Conservation (phyloP, 2,329 filamentous ascomycete species). For the Ophiocordyceps camponoti-rufipedis region DNA sequence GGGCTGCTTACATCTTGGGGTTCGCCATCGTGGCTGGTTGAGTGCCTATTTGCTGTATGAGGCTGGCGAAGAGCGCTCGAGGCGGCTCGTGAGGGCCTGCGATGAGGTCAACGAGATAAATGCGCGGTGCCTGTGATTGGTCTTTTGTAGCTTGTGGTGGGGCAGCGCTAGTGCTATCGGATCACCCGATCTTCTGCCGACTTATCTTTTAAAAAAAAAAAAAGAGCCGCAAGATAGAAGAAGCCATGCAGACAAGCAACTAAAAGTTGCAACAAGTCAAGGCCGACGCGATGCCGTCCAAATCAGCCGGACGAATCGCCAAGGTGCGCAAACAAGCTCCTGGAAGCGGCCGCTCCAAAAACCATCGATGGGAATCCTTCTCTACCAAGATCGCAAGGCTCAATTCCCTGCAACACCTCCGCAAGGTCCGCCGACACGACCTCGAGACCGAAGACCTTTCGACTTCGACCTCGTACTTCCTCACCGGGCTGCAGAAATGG, state of each 20-base stretch:
- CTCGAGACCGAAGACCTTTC: slow-evolving; percentile 64
- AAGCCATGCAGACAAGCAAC: neutral
- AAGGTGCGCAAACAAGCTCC: slow-evolving; percentile 54
- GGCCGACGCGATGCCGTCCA: slow-evolving; percentile 36
- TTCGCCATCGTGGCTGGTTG: slow-evolving; percentile 19
- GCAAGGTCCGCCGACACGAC: slow-evolving; percentile 69
- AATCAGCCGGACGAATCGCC: slow-evolving; percentile 46
- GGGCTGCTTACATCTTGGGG: slow-evolving; percentile 26
- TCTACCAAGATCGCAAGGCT: slow-evolving; percentile 77
- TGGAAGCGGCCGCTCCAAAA: slow-evolving; percentile 57
- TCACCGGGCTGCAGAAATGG: slow-evolving; percentile 72
- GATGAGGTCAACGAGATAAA: slow-evolving; percentile 7
- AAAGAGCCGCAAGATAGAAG: slow-evolving; percentile 11
- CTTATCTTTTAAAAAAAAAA: slow-evolving; percentile 12
- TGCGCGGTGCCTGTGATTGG: slow-evolving; percentile 17
- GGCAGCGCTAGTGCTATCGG: slow-evolving; percentile 13
- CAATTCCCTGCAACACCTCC: slow-evolving; percentile 77
- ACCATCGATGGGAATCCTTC: slow-evolving; percentile 84
- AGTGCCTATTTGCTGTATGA: too few species aligned
- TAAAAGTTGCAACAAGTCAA: neutral
- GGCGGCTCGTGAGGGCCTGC: neutral
- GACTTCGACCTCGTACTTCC: slow-evolving; percentile 71
- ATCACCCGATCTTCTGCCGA: slow-evolving; percentile 15
- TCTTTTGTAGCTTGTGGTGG: neutral
- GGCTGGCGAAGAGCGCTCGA: neutral